Percentiles rank a stretch among this genome's conserved stretches.
Evolutionary conservation across 1,139 yeast genomes (phyloP).

Genomic region (Pichia sp.): DNA sequence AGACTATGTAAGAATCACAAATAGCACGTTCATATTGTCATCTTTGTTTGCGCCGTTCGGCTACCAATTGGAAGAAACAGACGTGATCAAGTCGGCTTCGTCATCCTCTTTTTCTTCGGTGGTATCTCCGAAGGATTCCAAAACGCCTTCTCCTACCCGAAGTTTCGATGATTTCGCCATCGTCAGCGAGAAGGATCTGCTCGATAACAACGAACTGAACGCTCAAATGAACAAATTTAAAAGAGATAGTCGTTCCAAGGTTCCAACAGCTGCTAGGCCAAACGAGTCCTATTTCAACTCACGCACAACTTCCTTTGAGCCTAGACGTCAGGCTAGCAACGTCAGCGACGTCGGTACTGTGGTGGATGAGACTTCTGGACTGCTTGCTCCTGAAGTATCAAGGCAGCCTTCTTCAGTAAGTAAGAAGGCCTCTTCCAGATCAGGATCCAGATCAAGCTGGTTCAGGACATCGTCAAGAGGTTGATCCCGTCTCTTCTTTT

Average conservation of each 20-base stretch:
- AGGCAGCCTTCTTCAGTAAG: background rate
- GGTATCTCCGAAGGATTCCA: background rate
- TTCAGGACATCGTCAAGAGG: conserved; percentile 7
- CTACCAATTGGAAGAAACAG: background rate
- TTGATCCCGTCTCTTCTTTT: background rate
- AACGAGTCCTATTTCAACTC: background rate
- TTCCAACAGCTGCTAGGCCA: background rate
- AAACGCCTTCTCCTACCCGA: conserved; percentile 14
- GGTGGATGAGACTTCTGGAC: conserved; percentile 8
- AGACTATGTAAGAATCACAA: background rate
- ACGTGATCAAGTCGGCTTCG: background rate
- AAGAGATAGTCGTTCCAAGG: background rate
- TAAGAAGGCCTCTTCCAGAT: conserved; percentile 5
- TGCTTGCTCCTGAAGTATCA: background rate
- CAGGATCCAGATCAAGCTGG: conserved; percentile 12
- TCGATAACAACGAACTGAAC: conserved; percentile 3
- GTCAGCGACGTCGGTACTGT: background rate
- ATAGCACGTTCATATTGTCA: background rate
- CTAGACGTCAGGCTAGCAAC: background rate
- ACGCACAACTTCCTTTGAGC: background rate
- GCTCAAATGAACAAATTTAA: conserved; percentile 3
- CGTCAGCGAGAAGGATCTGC: conserved; percentile 18
- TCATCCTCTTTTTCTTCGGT: background rate
- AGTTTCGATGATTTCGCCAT: conserved; percentile 22
- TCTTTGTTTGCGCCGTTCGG: conserved; percentile 16